Evolutionary conservation across 495 filamentous ascomycete genomes (phyloP).

Genomic region (Neurospora tetraspora): DNA sequence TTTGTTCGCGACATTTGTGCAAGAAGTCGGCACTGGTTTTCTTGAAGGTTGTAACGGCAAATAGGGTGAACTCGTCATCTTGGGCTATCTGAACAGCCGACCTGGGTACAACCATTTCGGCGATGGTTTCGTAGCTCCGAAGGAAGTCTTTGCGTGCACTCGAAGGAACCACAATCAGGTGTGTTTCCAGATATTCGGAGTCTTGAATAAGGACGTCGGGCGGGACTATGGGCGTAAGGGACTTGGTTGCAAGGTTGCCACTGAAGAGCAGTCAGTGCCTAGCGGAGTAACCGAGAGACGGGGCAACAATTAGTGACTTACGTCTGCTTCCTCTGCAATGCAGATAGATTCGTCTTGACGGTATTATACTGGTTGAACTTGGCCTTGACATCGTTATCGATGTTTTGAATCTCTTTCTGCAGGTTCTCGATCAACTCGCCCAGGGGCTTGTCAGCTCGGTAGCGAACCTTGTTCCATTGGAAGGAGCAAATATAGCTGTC

Average conservation of each 20-base stretch:
- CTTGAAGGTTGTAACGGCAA: constrained; percentile 86
- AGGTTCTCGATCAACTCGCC: constrained; percentile 75
- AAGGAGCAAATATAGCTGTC: constrained; percentile 87
- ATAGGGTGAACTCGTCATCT: constrained; percentile 82
- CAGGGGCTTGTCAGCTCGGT: constrained; percentile 81
- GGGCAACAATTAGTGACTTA: constrained; percentile 29
- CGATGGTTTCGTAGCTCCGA: constrained; percentile 76
- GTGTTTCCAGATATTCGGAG: constrained; percentile 94
- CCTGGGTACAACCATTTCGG: constrained; percentile 77
- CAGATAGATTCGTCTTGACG: constrained; percentile 68
- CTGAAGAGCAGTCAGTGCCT: constrained; percentile 33
- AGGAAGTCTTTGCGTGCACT: constrained; percentile 75
- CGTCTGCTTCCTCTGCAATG: constrained; percentile 78
- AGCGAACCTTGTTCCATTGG: constrained; percentile 94
- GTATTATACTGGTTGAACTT: constrained; percentile 91
- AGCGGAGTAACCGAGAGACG: neutral
- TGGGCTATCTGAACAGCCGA: constrained; percentile 65
- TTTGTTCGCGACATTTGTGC: constrained; percentile 78
- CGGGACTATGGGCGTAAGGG: constrained; percentile 77
- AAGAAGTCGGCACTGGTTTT: constrained; percentile 78
- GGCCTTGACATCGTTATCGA: constrained; percentile 87
- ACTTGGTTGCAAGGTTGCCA: constrained; percentile 89
- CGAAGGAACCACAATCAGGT: constrained; percentile 78
- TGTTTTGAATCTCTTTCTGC: constrained; percentile 78
- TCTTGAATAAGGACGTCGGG: constrained; percentile 69